A percentile compares a stretch with the other conserved stretches of the same genome.
Evolutionary conservation across 2,329 filamentous ascomycete genomes (phyloP).

Genomic region (Sarocladium kiliense): DNA sequence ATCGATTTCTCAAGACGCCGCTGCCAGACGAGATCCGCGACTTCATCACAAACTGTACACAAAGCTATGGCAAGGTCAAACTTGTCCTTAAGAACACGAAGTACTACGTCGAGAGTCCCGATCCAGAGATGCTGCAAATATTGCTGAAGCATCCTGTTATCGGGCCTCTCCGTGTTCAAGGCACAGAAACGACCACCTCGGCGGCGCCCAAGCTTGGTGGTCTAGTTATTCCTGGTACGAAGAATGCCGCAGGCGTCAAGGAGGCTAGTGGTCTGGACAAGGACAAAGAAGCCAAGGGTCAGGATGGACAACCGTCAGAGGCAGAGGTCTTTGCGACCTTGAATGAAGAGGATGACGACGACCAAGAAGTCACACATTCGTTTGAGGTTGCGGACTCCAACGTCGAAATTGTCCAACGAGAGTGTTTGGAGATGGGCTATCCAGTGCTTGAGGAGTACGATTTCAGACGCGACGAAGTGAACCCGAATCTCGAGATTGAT

Average conservation of each 20-base stretch:
- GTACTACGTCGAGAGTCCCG: constrained; percentile 89
- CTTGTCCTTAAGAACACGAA: constrained; percentile 91
- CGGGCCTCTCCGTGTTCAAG: constrained; percentile 70
- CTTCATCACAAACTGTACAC: constrained; percentile 76
- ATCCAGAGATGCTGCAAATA: constrained; percentile 78
- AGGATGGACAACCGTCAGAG: constrained; percentile 47
- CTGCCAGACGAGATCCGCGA: constrained; percentile 74
- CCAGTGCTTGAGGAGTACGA: constrained; percentile 96
- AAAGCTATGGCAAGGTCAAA: constrained; percentile 92
- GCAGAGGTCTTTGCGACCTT: constrained; percentile 66
- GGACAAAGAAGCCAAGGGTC: constrained; percentile 28
- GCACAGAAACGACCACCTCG: constrained; percentile 69
- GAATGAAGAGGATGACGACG: constrained; percentile 83
- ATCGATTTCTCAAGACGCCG: constrained; percentile 82
- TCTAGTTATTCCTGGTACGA: constrained; percentile 90
- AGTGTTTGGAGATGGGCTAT: constrained; percentile 79
- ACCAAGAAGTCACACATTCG: constrained; percentile 81
- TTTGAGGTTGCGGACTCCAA: constrained; percentile 83
- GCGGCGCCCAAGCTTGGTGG: constrained; percentile 81
- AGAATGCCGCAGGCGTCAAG: constrained; percentile 82
- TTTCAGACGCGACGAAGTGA: constrained; percentile 84
- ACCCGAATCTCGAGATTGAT: constrained; percentile 90
- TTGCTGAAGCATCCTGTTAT: constrained; percentile 83
- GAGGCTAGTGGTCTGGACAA: constrained; percentile 51
- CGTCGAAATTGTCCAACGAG: constrained; percentile 83